Conservation (phyloP, 139 green algal species). For the Mesostigma viride region DNA sequence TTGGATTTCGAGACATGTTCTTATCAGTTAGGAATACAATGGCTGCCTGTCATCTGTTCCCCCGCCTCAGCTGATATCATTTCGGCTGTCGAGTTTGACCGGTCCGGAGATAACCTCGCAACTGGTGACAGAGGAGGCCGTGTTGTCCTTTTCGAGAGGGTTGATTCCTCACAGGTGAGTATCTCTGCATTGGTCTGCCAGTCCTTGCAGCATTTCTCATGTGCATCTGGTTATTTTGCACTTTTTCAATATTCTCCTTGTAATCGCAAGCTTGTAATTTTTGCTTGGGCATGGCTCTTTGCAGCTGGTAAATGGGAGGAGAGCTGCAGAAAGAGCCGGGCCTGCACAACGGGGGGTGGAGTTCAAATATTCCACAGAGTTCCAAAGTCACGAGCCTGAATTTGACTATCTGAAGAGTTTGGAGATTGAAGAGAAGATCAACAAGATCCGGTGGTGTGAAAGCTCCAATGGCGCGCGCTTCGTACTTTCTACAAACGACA, state of each 20-base stretch:
- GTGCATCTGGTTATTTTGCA: not conserved
- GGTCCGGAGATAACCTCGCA: slow-evolving; percentile 76
- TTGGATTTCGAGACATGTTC: not conserved
- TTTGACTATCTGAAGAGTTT: slow-evolving; percentile 98
- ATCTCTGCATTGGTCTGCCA: not conserved
- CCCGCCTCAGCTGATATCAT: slow-evolving; percentile 88
- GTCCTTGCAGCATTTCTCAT: not conserved
- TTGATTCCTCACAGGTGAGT: slow-evolving; percentile 29
- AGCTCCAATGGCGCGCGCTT: slow-evolving; percentile 28
- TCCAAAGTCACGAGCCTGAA: slow-evolving; percentile 97
- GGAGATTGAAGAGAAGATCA: slow-evolving; percentile 99
- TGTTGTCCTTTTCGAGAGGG: slow-evolving; percentile 91
- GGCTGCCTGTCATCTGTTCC: slow-evolving; percentile 18
- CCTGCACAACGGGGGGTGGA: slow-evolving; percentile 39
- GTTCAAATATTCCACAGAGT: slow-evolving; percentile 96
- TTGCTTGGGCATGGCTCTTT: not conserved
- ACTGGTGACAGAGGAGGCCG: slow-evolving; percentile 89
- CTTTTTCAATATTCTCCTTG: not conserved
- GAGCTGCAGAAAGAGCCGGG: not conserved
- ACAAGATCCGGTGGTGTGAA: slow-evolving; percentile 83
- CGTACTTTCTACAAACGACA: slow-evolving; percentile 60
- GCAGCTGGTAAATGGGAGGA: not conserved
- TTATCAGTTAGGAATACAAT: not conserved
- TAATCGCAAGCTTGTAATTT: not conserved
- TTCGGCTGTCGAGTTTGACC: slow-evolving; percentile 92